These are phyloP conservation scores for Colletotrichum simmondsii DNA, from an alignment of 2,329 filamentous ascomycete genomes.

Conservation along the genomic window DNA sequence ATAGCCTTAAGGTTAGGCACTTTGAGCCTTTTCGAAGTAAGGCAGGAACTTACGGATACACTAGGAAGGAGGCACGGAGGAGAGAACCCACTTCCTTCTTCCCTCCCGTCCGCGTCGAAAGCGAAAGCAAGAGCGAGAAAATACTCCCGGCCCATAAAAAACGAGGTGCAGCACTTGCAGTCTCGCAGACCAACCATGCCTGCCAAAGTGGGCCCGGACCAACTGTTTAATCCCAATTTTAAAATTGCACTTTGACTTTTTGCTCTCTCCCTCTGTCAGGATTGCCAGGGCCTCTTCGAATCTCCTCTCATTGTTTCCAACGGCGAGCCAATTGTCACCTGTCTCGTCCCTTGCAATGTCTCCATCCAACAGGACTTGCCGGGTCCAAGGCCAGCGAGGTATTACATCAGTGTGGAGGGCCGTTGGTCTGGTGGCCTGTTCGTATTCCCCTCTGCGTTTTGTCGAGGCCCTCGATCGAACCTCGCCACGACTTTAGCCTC, in stretches of 20 bases:
- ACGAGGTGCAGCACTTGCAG: not conserved
- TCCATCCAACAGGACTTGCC: slow-evolving; percentile 21
- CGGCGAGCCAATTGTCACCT: slow-evolving; percentile 3
- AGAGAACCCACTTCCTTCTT: not conserved
- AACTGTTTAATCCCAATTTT: slow-evolving; percentile 27
- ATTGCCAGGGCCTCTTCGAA: not conserved
- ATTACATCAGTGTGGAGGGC: slow-evolving; percentile 32
- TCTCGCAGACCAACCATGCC: not conserved
- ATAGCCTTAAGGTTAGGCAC: not conserved
- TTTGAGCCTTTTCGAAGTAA: not conserved
- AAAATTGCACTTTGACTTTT: slow-evolving; percentile 24
- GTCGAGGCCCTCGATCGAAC: slow-evolving; percentile 23
- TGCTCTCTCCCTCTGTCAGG: not conserved
- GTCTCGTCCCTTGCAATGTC: slow-evolving; percentile 1
- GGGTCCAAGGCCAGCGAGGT: not conserved
- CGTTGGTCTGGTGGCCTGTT: slow-evolving; percentile 31
- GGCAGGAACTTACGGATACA: not conserved
- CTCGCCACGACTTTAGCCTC: slow-evolving; percentile 11
- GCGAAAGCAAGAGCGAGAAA: slow-evolving; percentile 15
- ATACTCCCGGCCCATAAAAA: not conserved
- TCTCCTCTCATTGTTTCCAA: not conserved
- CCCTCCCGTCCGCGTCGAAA: not conserved
- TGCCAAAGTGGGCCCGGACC: slow-evolving; percentile 19
- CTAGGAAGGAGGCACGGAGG: not conserved
- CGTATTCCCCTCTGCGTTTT: slow-evolving; percentile 23